Conservation (phyloP, 768 basidiomycete genomes). For the Naganishia vishniacii region DNA sequence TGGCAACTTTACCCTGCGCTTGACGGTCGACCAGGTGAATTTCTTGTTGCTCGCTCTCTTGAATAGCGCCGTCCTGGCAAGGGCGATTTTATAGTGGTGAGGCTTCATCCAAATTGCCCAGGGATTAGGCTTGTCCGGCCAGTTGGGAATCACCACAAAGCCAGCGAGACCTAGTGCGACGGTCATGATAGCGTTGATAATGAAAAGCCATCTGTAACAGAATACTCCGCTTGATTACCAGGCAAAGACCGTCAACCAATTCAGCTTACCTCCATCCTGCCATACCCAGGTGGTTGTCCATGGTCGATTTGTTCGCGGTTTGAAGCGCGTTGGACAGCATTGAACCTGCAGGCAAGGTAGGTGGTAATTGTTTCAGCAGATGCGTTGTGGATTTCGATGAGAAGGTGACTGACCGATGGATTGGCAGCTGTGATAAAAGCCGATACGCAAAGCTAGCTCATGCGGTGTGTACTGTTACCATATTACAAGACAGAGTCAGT, state of each 20-base stretch:
- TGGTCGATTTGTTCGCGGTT: conserved; percentile 10
- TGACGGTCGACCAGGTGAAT: conserved; percentile 33
- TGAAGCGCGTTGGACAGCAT: conserved; percentile 23
- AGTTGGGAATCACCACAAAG: conserved; percentile 25
- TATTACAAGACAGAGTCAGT: not conserved
- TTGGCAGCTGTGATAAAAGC: conserved; percentile 41
- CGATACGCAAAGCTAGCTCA: conserved; percentile 40
- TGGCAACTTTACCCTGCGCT: conserved; percentile 34
- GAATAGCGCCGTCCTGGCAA: conserved; percentile 33
- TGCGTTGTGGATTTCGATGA: not conserved
- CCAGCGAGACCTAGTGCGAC: conserved; percentile 22
- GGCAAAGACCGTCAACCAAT: no score
- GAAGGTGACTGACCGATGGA: conserved; percentile 3
- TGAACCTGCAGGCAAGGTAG: not conserved
- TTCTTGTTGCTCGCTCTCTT: conserved; percentile 37
- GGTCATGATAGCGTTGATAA: conserved; percentile 29
- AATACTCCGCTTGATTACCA: not conserved
- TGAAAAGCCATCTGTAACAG: conserved; percentile 21
- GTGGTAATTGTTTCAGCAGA: no score
- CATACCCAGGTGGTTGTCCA: conserved; percentile 18
- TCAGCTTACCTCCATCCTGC: conserved; percentile 23
- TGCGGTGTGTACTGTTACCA: conserved; percentile 37
- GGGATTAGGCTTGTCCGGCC: conserved; percentile 34
- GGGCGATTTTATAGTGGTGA: conserved; percentile 33
- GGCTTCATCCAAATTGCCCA: conserved; percentile 39